A percentile compares a stretch with the other conserved stretches of the same genome.
Conservation (phyloP, 2,329 filamentous ascomycete genomes). For the Xylariaceae sp. region DNA sequence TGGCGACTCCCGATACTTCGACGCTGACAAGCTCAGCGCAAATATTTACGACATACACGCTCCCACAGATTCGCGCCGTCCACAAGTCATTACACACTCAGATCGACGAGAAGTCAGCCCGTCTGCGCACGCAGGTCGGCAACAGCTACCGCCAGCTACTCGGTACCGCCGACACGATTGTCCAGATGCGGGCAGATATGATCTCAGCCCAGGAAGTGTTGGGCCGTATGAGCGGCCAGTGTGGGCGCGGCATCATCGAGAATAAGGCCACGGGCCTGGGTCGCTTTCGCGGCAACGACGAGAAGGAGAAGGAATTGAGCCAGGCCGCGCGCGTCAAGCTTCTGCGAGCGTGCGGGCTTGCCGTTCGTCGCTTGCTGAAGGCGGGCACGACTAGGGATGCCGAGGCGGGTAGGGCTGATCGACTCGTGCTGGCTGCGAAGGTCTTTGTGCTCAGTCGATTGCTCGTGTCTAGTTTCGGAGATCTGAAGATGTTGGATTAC, state of each 20-base stretch:
- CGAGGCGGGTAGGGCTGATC: conserved; percentile 38
- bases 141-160: conserved; percentile 80
- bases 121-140: conserved; percentile 59
- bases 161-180: conserved; percentile 88
- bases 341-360: conserved; percentile 47
- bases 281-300: conserved; percentile 36
- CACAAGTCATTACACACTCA: conserved; percentile 54
- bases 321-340: conserved; percentile 42
- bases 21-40: conserved; percentile 45
- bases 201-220: conserved; percentile 66
- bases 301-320: conserved; percentile 24
- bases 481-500: conserved; percentile 34
- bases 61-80: conserved; percentile 58
- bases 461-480: conserved; percentile 65
- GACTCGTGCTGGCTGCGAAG: conserved; percentile 58
- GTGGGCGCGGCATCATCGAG: conserved; percentile 66
- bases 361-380: conserved; percentile 45
- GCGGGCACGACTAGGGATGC: conserved; percentile 26
- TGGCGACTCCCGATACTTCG: conserved; percentile 41
- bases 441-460: conserved; percentile 70
- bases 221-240: conserved; percentile 65
- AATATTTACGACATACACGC: conserved; percentile 52
- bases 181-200: conserved; percentile 79
- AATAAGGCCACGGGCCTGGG: conserved; percentile 56
- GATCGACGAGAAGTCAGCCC: conserved; percentile 57